These are phyloP conservation scores for Cordyceps militaris DNA, from an alignment of 2,329 filamentous ascomycete genomes.

Conservation along the genomic window DNA sequence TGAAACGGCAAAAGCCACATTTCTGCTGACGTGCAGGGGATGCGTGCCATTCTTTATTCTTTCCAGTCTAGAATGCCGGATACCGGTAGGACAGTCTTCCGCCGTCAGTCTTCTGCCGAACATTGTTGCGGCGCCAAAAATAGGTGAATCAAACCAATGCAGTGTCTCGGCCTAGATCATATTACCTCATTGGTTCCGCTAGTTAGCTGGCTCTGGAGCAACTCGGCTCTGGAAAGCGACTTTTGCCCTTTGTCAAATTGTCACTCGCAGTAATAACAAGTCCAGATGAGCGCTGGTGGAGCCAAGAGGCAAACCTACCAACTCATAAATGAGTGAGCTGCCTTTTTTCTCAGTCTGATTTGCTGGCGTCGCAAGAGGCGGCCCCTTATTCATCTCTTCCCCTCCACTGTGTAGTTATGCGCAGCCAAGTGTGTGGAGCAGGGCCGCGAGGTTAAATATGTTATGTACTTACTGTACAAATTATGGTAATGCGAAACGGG, in stretches of 20 bases:
- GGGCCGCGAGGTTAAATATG: not conserved
- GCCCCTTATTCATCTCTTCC: constrained; percentile 10
- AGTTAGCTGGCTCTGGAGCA: too few relatives aligned
- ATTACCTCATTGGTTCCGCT: too few relatives aligned
- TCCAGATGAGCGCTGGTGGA: not conserved
- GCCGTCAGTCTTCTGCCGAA: not conserved
- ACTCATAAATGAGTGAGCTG: not conserved
- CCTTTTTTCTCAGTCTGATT: not conserved
- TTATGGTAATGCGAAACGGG: too few relatives aligned
- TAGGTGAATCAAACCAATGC: constrained; percentile 5
- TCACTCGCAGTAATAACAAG: not conserved
- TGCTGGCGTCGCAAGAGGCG: not conserved
- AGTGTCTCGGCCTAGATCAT: not conserved
- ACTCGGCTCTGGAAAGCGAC: too few relatives aligned
- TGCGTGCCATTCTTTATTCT: not conserved
- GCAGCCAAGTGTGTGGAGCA: not conserved
- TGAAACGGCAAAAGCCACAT: not conserved
- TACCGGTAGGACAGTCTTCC: not conserved
- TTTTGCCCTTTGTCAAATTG: not conserved
- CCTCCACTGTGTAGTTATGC: constrained; percentile 1
- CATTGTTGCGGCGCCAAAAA: constrained; percentile 1
- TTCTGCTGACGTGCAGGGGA: not conserved
- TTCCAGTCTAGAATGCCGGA: not conserved
- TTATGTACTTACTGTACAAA: not conserved
- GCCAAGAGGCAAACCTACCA: not conserved